phyloP scores from a whole-genome alignment of 768 basidiomycete genomes.

The Boletus tylopilopsis region DNA sequence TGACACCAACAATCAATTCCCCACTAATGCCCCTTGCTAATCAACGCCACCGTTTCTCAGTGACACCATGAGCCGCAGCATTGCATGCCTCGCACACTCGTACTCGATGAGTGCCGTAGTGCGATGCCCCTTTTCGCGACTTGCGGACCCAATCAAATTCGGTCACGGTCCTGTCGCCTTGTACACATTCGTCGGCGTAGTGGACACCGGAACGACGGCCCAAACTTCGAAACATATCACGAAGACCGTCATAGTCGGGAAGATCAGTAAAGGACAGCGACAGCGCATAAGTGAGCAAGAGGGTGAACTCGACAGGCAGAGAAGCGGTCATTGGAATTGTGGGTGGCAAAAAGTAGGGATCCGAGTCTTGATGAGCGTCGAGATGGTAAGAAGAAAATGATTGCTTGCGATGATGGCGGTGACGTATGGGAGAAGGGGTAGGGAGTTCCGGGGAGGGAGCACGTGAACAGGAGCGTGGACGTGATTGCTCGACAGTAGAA shows the following conservation, averaged over 20 bases:
- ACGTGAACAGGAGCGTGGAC: conserved; percentile 9
- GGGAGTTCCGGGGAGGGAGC: conserved; percentile 8
- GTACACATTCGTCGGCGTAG: conserved; percentile 23
- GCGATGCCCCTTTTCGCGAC: conserved; percentile 24
- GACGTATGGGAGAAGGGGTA: conserved; percentile 21
- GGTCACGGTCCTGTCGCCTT: conserved; percentile 17
- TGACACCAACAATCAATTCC: conserved; percentile 5
- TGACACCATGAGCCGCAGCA: conserved; percentile 24
- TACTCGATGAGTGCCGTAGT: conserved; percentile 24
- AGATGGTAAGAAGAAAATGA: conserved; percentile 20
- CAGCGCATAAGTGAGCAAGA: conserved; percentile 74
- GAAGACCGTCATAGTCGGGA: conserved; percentile 82
- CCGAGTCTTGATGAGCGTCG: conserved; percentile 10
- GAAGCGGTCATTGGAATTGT: conserved; percentile 62
- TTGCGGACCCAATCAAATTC: conserved; percentile 47
- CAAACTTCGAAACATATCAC: conserved; percentile 64
- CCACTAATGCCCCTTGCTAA: conserved; percentile 1
- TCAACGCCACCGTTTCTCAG: conserved; percentile 26
- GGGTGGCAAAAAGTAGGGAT: conserved; percentile 6
- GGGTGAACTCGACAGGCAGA: conserved; percentile 77
- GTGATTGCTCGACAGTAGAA: conserved; percentile 18
- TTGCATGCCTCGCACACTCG: conserved; percentile 33
- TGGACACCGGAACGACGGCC: conserved; percentile 51
- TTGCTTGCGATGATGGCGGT: conserved; percentile 14
- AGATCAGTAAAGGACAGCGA: conserved; percentile 84